Evolutionary conservation across 371 early-diverging fungal genomes (phyloP).

Genomic region (Apophysomyces variabilis): DNA sequence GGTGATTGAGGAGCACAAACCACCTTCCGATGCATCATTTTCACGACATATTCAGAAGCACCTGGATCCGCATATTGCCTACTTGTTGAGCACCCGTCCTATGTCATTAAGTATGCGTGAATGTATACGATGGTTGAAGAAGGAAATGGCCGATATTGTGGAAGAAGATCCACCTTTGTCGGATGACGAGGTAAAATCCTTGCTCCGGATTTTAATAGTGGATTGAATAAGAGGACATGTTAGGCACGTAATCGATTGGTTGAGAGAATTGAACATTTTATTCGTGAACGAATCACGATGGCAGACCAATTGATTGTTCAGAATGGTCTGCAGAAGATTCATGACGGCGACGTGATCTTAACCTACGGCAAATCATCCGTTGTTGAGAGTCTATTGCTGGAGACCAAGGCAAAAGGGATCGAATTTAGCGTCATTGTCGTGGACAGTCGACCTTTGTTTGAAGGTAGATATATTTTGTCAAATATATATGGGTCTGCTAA

Average conservation of each 20-base stretch:
- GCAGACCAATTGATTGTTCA: constrained; percentile 84
- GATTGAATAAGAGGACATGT: background rate
- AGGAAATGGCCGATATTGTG: constrained; percentile 73
- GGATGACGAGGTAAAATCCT: constrained; percentile 79
- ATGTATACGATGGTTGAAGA: constrained; percentile 92
- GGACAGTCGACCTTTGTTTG: constrained; percentile 90
- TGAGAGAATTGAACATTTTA: constrained; percentile 84
- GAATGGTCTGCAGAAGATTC: constrained; percentile 85
- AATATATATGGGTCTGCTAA: background rate
- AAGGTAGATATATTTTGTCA: constrained; percentile 58
- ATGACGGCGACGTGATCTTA: constrained; percentile 93
- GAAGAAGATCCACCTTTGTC: constrained; percentile 64
- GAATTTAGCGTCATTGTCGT: constrained; percentile 93
- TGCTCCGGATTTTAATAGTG: background rate
- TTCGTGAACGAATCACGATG: constrained; percentile 87
- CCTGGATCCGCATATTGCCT: constrained; percentile 89
- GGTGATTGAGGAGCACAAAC: constrained; percentile 91
- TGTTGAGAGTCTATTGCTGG: constrained; percentile 77
- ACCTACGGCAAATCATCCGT: constrained; percentile 90
- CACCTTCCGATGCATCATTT: constrained; percentile 85
- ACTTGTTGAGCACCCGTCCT: constrained; percentile 79
- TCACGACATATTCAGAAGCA: constrained; percentile 84
- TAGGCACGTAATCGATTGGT: constrained; percentile 56
- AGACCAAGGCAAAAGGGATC: constrained; percentile 77
- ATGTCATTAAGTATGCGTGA: constrained; percentile 95